Percentiles rank a stretch among this genome's conserved stretches.
These are phyloP conservation scores for Populus trichocarpa DNA, from an alignment of 441 rosid genomes.

Conservation along the genomic window DNA sequence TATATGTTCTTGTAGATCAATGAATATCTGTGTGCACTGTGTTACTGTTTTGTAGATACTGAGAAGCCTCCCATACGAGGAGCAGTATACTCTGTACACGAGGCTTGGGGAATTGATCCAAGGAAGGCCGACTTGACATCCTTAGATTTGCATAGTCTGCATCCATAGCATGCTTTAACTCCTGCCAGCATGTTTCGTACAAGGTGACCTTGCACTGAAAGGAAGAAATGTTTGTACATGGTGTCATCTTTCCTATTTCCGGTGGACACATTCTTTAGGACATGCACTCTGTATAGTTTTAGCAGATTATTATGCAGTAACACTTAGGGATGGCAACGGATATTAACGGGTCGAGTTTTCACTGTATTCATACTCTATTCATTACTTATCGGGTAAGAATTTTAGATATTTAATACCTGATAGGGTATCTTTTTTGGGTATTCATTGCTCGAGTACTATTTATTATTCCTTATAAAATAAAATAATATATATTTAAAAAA, in stretches of 20 bases:
- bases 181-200: neutral
- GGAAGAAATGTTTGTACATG: conserved; percentile 25
- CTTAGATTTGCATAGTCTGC: conserved; percentile 16
- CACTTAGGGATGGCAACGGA: neutral
- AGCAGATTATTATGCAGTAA: conserved; percentile 2
- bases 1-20: neutral
- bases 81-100: conserved; percentile 56
- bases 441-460: no score
- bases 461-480: no score
- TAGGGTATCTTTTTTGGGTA: no score
- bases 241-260: conserved; percentile 8
- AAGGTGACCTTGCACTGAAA: conserved; percentile 8
- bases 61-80: conserved; percentile 59
- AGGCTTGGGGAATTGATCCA: conserved; percentile 68
- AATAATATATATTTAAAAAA: no score
- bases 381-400: no score
- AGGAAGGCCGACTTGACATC: conserved; percentile 35
- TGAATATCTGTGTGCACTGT: neutral
- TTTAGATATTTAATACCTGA: no score
- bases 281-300: conserved; percentile 30
- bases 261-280: conserved; percentile 20
- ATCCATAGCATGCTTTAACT: neutral
- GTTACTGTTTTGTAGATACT: conserved; percentile 39
- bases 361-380: neutral
- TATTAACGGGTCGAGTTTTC: no score